Conservation (phyloP, 805 yeast species). For the Blastobotrys peoriensis region DNA sequence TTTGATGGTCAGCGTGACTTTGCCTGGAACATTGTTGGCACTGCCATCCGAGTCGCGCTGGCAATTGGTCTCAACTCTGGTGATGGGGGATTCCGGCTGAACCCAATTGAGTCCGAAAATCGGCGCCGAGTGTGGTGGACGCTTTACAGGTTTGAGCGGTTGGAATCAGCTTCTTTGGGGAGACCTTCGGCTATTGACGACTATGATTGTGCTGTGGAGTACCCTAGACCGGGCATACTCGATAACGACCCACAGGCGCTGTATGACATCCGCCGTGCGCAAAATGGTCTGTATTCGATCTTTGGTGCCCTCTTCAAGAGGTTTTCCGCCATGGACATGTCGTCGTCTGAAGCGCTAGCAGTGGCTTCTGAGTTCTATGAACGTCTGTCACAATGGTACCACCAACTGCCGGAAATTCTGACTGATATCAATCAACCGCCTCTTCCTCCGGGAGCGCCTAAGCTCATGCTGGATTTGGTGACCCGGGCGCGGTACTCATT, state of each 20-base stretch:
- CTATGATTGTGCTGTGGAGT: constrained; percentile 5
- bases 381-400: constrained; percentile 1
- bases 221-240: background rate
- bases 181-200: constrained; percentile 7
- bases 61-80: constrained; percentile 10
- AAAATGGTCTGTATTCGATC: background rate
- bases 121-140: constrained; percentile 10
- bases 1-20: constrained; percentile 7
- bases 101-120: background rate
- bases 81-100: constrained; percentile 3
- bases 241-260: background rate
- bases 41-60: constrained; percentile 6
- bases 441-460: background rate
- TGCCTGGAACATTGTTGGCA: constrained; percentile 7
- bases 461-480: background rate
- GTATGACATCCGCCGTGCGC: background rate
- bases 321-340: background rate
- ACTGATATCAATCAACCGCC: background rate
- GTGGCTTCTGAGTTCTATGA: background rate
- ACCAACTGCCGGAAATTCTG: constrained; percentile 1
- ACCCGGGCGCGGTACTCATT: background rate
- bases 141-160: constrained; percentile 7
- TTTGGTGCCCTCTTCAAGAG: constrained; percentile 2
- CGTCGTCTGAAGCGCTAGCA: background rate
- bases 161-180: constrained; percentile 9